These are phyloP conservation scores for Cercospora nicotianae DNA, from an alignment of 2,329 filamentous ascomycete species.

Conservation along the genomic window DNA sequence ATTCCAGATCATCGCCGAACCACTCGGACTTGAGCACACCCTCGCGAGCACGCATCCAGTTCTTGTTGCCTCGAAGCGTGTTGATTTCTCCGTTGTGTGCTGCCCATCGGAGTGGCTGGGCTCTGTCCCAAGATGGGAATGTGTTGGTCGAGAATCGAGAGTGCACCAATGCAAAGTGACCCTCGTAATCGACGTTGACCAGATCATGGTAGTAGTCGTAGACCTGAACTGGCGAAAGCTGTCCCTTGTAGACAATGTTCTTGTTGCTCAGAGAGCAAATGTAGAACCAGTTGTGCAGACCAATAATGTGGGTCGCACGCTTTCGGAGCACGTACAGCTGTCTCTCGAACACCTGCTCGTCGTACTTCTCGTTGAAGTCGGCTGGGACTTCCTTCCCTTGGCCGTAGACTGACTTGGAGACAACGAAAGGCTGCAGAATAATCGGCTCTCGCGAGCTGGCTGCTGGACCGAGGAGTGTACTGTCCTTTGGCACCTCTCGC, in stretches of 20 bases:
- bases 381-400: constrained; percentile 73
- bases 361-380: constrained; percentile 76
- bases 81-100: constrained; percentile 99
- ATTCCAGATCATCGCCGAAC: constrained; percentile 88
- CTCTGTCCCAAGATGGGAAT: constrained; percentile 97
- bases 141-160: constrained; percentile 98
- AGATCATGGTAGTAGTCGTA: constrained; percentile 98
- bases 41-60: constrained; percentile 98
- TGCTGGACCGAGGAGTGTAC: constrained; percentile 85
- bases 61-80: constrained; percentile 95
- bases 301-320: constrained; percentile 89
- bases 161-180: constrained; percentile 93
- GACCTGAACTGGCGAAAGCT: constrained; percentile 89
- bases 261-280: constrained; percentile 94
- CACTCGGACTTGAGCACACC: constrained; percentile 90
- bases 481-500: constrained; percentile 94
- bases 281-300: constrained; percentile 98
- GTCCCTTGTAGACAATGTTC: constrained; percentile 99
- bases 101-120: constrained; percentile 92
- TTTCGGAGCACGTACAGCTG: constrained; percentile 95
- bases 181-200: constrained; percentile 95
- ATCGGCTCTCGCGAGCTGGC: constrained; percentile 91
- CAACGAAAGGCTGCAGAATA: constrained; percentile 93
- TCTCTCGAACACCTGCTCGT: constrained; percentile 83
- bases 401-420: constrained; percentile 82